phyloP scores from a whole-genome alignment of 73 alveolate species.

The Symbiodinium natans region DNA sequence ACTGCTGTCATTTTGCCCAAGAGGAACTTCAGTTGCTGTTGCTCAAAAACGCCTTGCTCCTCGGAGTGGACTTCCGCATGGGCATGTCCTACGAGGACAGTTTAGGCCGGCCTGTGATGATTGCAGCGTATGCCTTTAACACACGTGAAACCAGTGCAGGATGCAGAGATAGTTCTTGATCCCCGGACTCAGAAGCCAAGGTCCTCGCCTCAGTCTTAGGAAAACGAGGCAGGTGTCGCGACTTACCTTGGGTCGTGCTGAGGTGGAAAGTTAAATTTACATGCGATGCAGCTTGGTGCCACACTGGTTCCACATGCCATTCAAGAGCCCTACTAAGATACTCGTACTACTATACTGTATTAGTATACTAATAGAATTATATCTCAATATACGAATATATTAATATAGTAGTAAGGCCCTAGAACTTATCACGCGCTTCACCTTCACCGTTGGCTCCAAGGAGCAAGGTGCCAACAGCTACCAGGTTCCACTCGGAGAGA shows the following conservation, averaged over 20 bases:
- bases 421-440: too few relatives aligned
- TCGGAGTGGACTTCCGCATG: constrained; percentile 72
- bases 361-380: not conserved
- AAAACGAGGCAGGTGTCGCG: too few relatives aligned
- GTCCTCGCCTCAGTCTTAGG: not conserved
- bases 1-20: too few relatives aligned
- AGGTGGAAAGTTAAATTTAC: constrained; percentile 47
- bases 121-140: too few relatives aligned
- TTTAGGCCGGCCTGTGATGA: too few relatives aligned
- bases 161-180: constrained; percentile 37
- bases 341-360: not conserved
- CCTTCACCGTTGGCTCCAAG: not conserved
- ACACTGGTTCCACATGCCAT: not conserved
- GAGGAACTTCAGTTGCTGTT: constrained; percentile 52
- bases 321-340: too few relatives aligned
- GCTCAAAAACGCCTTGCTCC: constrained; percentile 51
- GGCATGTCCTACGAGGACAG: constrained; percentile 55
- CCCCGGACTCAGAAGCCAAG: constrained; percentile 43
- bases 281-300: constrained; percentile 33
- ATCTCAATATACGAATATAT: too few relatives aligned
- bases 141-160: not conserved
- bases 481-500: not conserved
- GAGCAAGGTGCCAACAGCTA: not conserved
- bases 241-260: not conserved
- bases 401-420: too few relatives aligned